phyloP scores from a whole-genome alignment of 2,329 filamentous ascomycete genomes.

The Colletotrichum neosansevieriae region DNA sequence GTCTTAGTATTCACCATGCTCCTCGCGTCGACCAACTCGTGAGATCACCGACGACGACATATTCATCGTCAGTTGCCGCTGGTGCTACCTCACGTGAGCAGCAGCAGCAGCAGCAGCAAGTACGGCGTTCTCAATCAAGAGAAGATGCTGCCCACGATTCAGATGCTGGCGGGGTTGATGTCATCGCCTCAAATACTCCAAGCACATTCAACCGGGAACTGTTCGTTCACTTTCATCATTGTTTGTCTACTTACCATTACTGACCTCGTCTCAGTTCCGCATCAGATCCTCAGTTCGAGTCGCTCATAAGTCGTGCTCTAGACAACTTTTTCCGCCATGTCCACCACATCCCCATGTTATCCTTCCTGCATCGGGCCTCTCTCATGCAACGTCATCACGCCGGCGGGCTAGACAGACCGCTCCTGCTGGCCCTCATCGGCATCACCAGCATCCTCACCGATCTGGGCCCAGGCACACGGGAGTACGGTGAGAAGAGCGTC shows the following conservation, averaged over 20 bases:
- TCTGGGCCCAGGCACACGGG: constrained; percentile 63
- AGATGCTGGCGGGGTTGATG: constrained; percentile 44
- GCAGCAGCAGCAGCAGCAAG: constrained; percentile 7
- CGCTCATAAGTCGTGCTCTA: constrained; percentile 64
- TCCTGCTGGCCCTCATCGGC: constrained; percentile 66
- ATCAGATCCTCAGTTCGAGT: constrained; percentile 59
- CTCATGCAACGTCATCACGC: constrained; percentile 70
- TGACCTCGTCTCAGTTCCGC: constrained; percentile 44
- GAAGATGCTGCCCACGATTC: constrained; percentile 34
- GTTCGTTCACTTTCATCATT: constrained; percentile 45
- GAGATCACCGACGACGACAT: constrained; percentile 30
- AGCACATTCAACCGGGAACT: constrained; percentile 50
- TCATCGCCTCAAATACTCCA: constrained; percentile 49
- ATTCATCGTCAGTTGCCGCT: constrained; percentile 15
- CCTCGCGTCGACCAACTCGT: constrained; percentile 21
- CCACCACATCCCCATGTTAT: constrained; percentile 70
- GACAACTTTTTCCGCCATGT: constrained; percentile 70
- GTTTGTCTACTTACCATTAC: not conserved
- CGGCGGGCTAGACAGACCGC: constrained; percentile 65
- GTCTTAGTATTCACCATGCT: constrained; percentile 31
- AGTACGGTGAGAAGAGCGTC: constrained; percentile 66
- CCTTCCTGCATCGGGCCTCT: constrained; percentile 69
- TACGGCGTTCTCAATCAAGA: constrained; percentile 29
- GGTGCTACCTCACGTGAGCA: constrained; percentile 19
- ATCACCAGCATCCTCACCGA: constrained; percentile 69